These are phyloP conservation scores for Apiotrichum sp. DNA, from an alignment of 1,284 basidiomycete genomes.

Conservation along the genomic window DNA sequence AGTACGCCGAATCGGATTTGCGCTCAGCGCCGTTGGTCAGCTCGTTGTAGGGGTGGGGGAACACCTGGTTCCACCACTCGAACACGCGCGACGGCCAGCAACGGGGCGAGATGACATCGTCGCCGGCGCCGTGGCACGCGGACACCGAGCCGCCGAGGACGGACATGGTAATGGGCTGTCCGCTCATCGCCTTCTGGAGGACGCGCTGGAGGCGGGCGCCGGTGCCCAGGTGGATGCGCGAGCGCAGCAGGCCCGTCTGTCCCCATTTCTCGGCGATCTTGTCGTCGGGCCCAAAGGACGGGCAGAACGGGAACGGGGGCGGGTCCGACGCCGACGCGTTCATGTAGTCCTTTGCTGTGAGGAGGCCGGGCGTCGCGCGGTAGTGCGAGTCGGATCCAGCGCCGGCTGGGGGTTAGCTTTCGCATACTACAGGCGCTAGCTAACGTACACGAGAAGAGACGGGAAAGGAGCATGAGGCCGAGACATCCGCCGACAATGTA, in stretches of 20 bases:
- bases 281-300: constrained; percentile 74
- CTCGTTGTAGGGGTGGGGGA: constrained; percentile 89
- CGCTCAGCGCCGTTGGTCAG: constrained; percentile 93
- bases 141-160: constrained; percentile 87
- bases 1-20: constrained; percentile 82
- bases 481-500: constrained; percentile 57
- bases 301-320: constrained; percentile 84
- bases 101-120: constrained; percentile 72
- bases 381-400: constrained; percentile 8
- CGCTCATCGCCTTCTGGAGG: constrained; percentile 74
- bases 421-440: not conserved
- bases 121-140: constrained; percentile 85
- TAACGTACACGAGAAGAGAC: constrained; percentile 52
- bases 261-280: constrained; percentile 71
- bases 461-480: constrained; percentile 59
- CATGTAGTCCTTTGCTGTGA: constrained; percentile 40
- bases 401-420: not conserved
- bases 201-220: constrained; percentile 75
- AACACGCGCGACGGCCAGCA: constrained; percentile 93
- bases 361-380: constrained; percentile 10
- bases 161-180: constrained; percentile 82
- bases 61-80: constrained; percentile 89
- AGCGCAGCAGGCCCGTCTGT: constrained; percentile 65
- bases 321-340: constrained; percentile 52
- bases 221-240: constrained; percentile 70